phyloP scores from a whole-genome alignment of 2,329 filamentous ascomycete species.

The Aspergillus ochraceoroseus region DNA sequence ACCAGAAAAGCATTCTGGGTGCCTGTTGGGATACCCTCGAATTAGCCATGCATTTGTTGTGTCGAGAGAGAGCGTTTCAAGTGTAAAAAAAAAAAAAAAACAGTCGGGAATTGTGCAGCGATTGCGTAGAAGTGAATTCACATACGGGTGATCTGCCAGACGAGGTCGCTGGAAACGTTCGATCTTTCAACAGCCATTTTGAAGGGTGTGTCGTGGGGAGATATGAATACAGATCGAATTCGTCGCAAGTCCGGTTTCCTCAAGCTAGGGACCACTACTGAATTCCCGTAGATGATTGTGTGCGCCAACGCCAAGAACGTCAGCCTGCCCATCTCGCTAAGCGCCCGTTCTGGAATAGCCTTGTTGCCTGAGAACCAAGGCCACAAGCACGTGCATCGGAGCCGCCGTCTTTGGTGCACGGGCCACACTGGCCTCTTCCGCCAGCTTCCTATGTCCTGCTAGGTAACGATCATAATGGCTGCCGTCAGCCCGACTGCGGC shows the following conservation, averaged over 20 bases:
- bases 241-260: conserved; percentile 19
- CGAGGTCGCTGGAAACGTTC: conserved; percentile 81
- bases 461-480: not conserved
- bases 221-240: conserved; percentile 26
- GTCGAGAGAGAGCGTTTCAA: too few relatives aligned
- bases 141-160: conserved; percentile 95
- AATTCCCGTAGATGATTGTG: conserved; percentile 23
- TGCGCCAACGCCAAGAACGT: conserved; percentile 30
- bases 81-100: too few relatives aligned
- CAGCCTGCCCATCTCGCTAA: conserved; percentile 36
- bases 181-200: conserved; percentile 51
- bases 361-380: conserved; percentile 16
- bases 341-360: conserved; percentile 35
- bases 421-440: conserved; percentile 16
- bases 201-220: conserved; percentile 25
- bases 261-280: conserved; percentile 12
- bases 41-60: conserved; percentile 14
- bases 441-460: conserved; percentile 6
- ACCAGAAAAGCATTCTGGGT: conserved; percentile 84
- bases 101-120: not conserved
- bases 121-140: conserved; percentile 33
- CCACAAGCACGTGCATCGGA: conserved; percentile 1
- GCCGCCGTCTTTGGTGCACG: conserved; percentile 3
- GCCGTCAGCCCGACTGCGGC: not conserved
- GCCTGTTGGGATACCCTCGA: conserved; percentile 51